Evolutionary conservation across 2,329 filamentous ascomycete species (phyloP).

Genomic region (Diaporthe sp.): DNA sequence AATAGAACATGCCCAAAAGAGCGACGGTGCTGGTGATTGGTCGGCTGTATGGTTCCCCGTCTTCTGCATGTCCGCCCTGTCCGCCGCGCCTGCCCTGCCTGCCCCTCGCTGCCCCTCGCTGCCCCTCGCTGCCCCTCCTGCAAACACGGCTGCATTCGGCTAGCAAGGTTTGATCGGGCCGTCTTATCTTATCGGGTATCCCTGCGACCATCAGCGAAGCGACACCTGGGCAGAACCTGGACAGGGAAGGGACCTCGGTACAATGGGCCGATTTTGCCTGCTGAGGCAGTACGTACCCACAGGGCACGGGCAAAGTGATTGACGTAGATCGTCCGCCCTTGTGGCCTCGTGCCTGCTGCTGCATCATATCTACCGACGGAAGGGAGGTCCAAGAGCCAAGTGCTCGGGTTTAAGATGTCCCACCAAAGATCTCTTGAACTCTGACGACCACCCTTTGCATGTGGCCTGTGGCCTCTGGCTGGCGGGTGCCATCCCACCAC

Average conservation of each 20-base stretch:
- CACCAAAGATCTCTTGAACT: constrained; percentile 16
- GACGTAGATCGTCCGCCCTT: constrained; percentile 13
- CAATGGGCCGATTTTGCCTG: constrained; percentile 23
- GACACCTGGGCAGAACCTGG: not conserved
- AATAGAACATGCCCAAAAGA: not conserved
- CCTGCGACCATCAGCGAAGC: constrained; percentile 6
- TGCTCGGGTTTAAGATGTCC: constrained; percentile 22
- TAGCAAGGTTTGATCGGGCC: constrained; percentile 28
- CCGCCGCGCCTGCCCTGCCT: not conserved
- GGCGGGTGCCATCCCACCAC: not conserved
- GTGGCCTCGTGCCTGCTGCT: not conserved
- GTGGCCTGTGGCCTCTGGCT: not conserved
- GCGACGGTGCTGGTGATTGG: not conserved
- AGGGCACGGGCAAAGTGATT: constrained; percentile 2
- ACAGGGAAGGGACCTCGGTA: not conserved
- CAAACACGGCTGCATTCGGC: constrained; percentile 4
- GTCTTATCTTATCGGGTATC: constrained; percentile 24
- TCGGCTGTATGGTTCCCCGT: not conserved
- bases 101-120: too few relatives aligned
- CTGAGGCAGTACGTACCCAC: not conserved
- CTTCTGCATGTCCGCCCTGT: not conserved
- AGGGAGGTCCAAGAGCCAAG: constrained; percentile 4
- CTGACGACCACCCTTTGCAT: not conserved
- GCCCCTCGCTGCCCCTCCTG: constrained; percentile 10
- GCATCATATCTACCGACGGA: constrained; percentile 22